A percentile compares a stretch with the other conserved stretches of the same genome.
Evolutionary conservation across 2,329 filamentous ascomycete species (phyloP).

Genomic region (Biscogniauxia mediterranea): DNA sequence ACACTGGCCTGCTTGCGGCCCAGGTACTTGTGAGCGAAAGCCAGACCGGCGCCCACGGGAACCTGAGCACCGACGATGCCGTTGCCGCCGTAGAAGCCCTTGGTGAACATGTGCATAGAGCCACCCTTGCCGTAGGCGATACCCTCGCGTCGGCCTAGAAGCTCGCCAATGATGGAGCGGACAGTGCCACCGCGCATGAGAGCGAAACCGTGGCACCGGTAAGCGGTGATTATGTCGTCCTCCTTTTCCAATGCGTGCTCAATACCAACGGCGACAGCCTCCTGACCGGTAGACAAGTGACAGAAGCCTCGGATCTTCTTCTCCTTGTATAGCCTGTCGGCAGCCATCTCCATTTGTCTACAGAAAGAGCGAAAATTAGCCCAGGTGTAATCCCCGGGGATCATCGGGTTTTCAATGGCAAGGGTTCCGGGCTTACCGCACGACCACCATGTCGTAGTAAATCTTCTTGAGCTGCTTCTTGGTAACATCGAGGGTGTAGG

Average conservation of each 20-base stretch:
- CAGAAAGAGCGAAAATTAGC: constrained; percentile 6
- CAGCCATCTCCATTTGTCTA: constrained; percentile 99
- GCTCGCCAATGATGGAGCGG: constrained; percentile 91
- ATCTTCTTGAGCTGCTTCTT: constrained; percentile 99
- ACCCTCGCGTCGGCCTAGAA: constrained; percentile 91
- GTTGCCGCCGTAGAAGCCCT: constrained; percentile 97
- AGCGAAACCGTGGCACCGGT: constrained; percentile 98
- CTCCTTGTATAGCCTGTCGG: constrained; percentile 99
- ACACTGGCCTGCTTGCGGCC: constrained; percentile 82
- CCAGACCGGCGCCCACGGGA: constrained; percentile 91
- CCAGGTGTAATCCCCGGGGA: not conserved
- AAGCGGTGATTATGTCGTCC: constrained; percentile 96
- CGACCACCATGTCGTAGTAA: constrained; percentile 96
- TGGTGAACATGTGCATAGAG: constrained; percentile 99
- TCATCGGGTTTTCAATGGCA: constrained; percentile 6
- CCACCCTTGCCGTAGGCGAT: constrained; percentile 99
- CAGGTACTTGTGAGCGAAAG: constrained; percentile 95
- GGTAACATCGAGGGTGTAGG: constrained; percentile 88
- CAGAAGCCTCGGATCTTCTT: constrained; percentile 99
- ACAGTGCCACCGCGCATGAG: constrained; percentile 91
- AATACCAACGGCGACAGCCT: constrained; percentile 95
- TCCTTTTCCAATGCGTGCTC: constrained; percentile 90
- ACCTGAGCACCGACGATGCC: constrained; percentile 99
- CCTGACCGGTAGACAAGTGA: constrained; percentile 95
- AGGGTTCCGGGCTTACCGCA: constrained; percentile 64